Evolutionary conservation across 2,329 filamentous ascomycete genomes (phyloP).

Genomic region (Curvularia hawaiiensis): DNA sequence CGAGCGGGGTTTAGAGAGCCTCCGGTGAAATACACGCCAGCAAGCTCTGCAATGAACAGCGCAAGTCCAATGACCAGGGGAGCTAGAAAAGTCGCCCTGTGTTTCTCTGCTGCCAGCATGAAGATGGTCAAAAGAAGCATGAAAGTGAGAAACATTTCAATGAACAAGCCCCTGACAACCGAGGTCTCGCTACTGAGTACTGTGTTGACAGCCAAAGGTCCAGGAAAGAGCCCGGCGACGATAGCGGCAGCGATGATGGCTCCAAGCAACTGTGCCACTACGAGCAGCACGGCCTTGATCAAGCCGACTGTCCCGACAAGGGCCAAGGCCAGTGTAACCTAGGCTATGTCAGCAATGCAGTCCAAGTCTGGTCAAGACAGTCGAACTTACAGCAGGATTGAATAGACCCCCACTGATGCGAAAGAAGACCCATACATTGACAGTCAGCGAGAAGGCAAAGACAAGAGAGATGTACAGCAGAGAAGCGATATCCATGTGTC

Average conservation of each 20-base stretch:
- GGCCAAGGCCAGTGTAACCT: conserved; percentile 56
- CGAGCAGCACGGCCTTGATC: conserved; percentile 50
- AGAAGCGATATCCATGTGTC: conserved; percentile 29
- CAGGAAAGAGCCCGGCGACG: conserved; percentile 53
- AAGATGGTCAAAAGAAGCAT: conserved; percentile 57
- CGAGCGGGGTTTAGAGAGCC: conserved; percentile 57
- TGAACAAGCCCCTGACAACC: conserved; percentile 53
- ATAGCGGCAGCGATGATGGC: conserved; percentile 53
- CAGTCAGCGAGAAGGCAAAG: conserved; percentile 46
- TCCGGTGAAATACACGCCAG: conserved; percentile 54
- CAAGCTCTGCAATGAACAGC: conserved; percentile 54
- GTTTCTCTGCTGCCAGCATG: conserved; percentile 51
- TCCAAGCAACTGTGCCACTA: conserved; percentile 53
- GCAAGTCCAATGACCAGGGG: conserved; percentile 52
- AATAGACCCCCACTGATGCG: conserved; percentile 48
- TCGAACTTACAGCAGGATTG: conserved; percentile 47
- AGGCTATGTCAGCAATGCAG: conserved; percentile 19
- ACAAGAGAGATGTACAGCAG: conserved; percentile 45
- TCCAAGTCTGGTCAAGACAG: too few species aligned
- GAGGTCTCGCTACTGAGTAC: conserved; percentile 51
- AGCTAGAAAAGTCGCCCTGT: conserved; percentile 48
- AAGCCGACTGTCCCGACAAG: conserved; percentile 55
- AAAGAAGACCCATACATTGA: conserved; percentile 51
- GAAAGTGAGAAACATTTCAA: conserved; percentile 59
- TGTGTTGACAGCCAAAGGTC: conserved; percentile 53